Conservation (phyloP, 495 filamentous ascomycete genomes). For the Clohesyomyces aquaticus region DNA sequence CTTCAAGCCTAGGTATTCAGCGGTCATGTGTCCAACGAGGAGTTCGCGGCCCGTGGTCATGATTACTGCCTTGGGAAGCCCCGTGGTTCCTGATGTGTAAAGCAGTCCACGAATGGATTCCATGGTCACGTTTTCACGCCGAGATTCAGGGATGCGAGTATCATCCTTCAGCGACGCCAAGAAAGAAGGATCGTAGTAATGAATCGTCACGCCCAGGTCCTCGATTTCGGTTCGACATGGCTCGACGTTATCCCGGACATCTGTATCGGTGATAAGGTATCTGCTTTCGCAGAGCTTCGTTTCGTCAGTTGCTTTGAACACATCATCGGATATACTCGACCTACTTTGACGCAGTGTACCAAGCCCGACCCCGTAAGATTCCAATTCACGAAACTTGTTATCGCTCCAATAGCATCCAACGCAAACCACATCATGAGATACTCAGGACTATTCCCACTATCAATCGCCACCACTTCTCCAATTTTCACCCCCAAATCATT, state of each 20-base stretch:
- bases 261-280: slow-evolving; percentile 44
- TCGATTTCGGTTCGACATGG: slow-evolving; percentile 42
- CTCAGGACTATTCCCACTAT: slow-evolving; percentile 48
- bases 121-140: slow-evolving; percentile 11
- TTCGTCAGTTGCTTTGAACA: background rate
- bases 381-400: slow-evolving; percentile 51
- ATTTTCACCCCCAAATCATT: slow-evolving; percentile 48
- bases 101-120: slow-evolving; percentile 29
- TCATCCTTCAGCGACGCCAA: slow-evolving; percentile 15
- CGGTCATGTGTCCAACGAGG: slow-evolving; percentile 22
- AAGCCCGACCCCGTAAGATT: slow-evolving; percentile 47
- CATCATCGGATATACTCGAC: background rate
- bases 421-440: slow-evolving; percentile 54
- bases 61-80: slow-evolving; percentile 54
- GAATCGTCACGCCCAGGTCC: slow-evolving; percentile 32
- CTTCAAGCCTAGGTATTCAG: slow-evolving; percentile 25
- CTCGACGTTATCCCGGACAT: slow-evolving; percentile 42
- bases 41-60: slow-evolving; percentile 44
- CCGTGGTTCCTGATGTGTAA: slow-evolving; percentile 55
- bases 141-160: slow-evolving; percentile 25
- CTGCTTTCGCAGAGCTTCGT: slow-evolving; percentile 41
- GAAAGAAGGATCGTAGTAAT: slow-evolving; percentile 31
- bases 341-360: slow-evolving; percentile 45
- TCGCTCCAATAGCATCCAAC: slow-evolving; percentile 53
- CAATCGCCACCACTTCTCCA: slow-evolving; percentile 49